phyloP scores from a whole-genome alignment of 2,329 filamentous ascomycete genomes.

The Monilinia fructigena region DNA sequence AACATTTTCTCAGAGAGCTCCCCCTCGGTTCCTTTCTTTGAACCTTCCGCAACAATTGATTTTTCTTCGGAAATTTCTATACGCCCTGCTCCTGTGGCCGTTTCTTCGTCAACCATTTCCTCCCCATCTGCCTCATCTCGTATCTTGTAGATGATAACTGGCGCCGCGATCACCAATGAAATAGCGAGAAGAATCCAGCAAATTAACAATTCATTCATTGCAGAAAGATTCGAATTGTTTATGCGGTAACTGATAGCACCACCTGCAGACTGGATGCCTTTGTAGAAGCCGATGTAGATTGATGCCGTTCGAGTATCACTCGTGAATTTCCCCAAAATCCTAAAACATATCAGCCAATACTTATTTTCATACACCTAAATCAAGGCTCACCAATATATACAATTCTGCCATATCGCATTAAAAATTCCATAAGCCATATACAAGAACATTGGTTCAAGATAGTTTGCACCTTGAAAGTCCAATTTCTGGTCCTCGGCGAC shows the following conservation, averaged over 20 bases:
- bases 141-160: constrained; percentile 75
- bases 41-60: background rate
- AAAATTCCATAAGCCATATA: constrained; percentile 88
- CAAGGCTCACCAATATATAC: constrained; percentile 70
- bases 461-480: constrained; percentile 67
- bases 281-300: constrained; percentile 86
- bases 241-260: constrained; percentile 70
- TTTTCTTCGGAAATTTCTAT: background rate
- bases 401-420: constrained; percentile 85
- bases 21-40: background rate
- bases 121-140: constrained; percentile 6
- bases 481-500: constrained; percentile 3
- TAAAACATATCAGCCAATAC: constrained; percentile 37
- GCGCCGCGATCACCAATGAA: constrained; percentile 70
- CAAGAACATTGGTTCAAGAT: constrained; percentile 77
- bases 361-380: constrained; percentile 12
- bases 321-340: constrained; percentile 84
- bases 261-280: constrained; percentile 82
- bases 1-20: background rate
- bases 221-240: constrained; percentile 60
- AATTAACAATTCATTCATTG: constrained; percentile 67
- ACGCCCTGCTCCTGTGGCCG: background rate
- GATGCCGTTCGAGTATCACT: constrained; percentile 87
- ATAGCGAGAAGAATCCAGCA: constrained; percentile 73
- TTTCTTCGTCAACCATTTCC: constrained; percentile 8